These are phyloP conservation scores for Trametes sanguinea DNA, from an alignment of 768 basidiomycete species.

Conservation along the genomic window DNA sequence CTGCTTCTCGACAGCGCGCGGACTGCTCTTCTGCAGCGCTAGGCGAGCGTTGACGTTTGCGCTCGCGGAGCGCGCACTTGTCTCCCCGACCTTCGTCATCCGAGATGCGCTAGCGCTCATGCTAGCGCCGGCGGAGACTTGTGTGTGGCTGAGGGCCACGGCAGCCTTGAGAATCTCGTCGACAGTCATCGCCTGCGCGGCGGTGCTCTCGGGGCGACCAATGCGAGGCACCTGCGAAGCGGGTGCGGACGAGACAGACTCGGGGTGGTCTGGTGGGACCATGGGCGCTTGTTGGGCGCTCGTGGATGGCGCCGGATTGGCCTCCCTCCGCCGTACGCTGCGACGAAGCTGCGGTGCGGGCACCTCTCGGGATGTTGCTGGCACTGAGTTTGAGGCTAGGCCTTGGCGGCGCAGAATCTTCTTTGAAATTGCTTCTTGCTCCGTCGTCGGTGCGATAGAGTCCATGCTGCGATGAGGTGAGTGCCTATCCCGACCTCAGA, in stretches of 20 bases:
- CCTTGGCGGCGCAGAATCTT: not conserved
- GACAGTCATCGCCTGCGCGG: no score
- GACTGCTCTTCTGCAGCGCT: not conserved
- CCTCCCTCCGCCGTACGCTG: not conserved
- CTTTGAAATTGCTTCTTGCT: not conserved
- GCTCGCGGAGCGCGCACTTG: no score
- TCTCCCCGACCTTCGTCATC: not conserved
- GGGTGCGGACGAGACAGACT: no score
- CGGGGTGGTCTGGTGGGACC: no score
- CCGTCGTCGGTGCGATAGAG: not conserved
- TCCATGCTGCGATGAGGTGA: not conserved
- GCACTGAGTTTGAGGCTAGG: not conserved
- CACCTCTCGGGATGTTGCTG: no score
- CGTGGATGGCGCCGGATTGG: no score
- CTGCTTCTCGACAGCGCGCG: not conserved
- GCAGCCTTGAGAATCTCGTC: no score
- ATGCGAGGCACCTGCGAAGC: no score
- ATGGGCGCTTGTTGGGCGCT: no score
- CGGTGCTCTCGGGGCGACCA: no score
- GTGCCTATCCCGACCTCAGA: not conserved
- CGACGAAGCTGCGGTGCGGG: not conserved
- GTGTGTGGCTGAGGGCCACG: no score
- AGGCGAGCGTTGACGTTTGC: not conserved
- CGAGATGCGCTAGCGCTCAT: not conserved
- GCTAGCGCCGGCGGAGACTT: no score